A percentile compares a stretch with the other conserved stretches of the same genome.
These are phyloP conservation scores for Puccinia coronata DNA, from an alignment of 1,284 basidiomycete genomes.

Conservation along the genomic window DNA sequence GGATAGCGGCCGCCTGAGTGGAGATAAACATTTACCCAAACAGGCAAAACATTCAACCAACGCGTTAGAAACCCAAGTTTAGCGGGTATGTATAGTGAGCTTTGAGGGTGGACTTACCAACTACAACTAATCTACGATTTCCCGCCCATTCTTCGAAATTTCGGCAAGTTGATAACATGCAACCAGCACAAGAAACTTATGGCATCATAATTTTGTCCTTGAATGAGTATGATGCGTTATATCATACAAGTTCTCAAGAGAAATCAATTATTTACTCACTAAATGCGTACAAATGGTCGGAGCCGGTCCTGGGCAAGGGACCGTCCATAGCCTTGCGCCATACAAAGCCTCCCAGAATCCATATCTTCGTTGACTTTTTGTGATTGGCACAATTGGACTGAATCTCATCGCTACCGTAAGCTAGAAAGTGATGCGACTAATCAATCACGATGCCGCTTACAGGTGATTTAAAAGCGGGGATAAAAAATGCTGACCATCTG, in stretches of 20 bases:
- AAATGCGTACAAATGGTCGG: constrained; percentile 43
- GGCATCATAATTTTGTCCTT: not conserved
- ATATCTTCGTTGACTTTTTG: constrained; percentile 34
- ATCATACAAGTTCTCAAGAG: not conserved
- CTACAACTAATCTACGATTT: constrained; percentile 35
- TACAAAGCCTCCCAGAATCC: constrained; percentile 45
- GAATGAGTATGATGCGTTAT: not conserved
- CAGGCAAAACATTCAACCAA: not conserved
- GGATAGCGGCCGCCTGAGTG: constrained; percentile 31
- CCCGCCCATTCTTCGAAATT: constrained; percentile 43
- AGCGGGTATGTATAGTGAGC: not conserved
- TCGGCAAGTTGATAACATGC: constrained; percentile 43
- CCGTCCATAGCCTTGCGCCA: constrained; percentile 37
- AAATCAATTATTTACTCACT: constrained; percentile 14
- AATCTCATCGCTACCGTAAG: not conserved
- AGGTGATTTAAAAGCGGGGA: not conserved
- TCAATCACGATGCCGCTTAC: not conserved
- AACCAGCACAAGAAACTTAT: constrained; percentile 40
- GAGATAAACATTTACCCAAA: not conserved
- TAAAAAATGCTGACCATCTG: constrained; percentile 16
- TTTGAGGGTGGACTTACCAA: not conserved
- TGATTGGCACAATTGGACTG: not conserved
- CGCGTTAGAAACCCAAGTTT: not conserved
- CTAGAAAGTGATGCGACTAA: not conserved
- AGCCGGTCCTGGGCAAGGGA: constrained; percentile 35